phyloP scores from a whole-genome alignment of 2,329 filamentous ascomycete species.

The Sphaerulina vaccinii region DNA sequence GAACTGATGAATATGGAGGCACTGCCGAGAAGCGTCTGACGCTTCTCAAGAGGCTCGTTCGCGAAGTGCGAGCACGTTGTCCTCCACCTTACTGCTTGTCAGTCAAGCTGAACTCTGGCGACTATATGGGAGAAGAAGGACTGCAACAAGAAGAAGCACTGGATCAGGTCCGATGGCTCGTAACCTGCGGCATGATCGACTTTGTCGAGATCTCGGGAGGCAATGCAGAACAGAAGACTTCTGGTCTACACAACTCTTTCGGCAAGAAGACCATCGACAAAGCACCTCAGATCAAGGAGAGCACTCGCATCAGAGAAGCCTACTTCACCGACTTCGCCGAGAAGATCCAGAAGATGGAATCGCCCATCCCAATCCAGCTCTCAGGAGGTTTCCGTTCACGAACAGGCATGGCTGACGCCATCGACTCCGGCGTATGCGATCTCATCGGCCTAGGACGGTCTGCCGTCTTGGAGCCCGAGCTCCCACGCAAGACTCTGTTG shows the following conservation, averaged over 20 bases:
- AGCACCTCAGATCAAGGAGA: slow-evolving; percentile 26
- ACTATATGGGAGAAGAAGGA: slow-evolving; percentile 39
- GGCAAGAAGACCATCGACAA: slow-evolving; percentile 40
- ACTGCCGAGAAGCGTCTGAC: slow-evolving; percentile 46
- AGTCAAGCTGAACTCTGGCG: slow-evolving; percentile 54
- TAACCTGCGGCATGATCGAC: slow-evolving; percentile 53
- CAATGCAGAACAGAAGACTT: slow-evolving; percentile 33
- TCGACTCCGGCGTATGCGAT: slow-evolving; percentile 49
- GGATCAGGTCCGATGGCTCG: slow-evolving; percentile 56
- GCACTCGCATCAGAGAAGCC: slow-evolving; percentile 58
- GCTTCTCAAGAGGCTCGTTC: slow-evolving; percentile 48
- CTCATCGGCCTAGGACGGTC: slow-evolving; percentile 52
- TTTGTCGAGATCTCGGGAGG: slow-evolving; percentile 69
- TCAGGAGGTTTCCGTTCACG: slow-evolving; percentile 63
- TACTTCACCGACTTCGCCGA: slow-evolving; percentile 66
- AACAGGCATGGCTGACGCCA: slow-evolving; percentile 50
- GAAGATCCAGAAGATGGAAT: slow-evolving; percentile 31
- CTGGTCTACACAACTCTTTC: slow-evolving; percentile 26
- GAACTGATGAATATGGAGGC: slow-evolving; percentile 52
- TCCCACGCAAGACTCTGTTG: slow-evolving; percentile 42
- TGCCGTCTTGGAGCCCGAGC: slow-evolving; percentile 45
- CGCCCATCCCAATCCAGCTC: slow-evolving; percentile 41
- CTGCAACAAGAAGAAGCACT: slow-evolving; percentile 50
- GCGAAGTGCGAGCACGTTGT: slow-evolving; percentile 43
- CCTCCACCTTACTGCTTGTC: slow-evolving; percentile 47